Percentiles rank a stretch among this genome's conserved stretches.
These are phyloP conservation scores for Curvularia verruculosa DNA, from an alignment of 2,329 filamentous ascomycete genomes.

Conservation along the genomic window DNA sequence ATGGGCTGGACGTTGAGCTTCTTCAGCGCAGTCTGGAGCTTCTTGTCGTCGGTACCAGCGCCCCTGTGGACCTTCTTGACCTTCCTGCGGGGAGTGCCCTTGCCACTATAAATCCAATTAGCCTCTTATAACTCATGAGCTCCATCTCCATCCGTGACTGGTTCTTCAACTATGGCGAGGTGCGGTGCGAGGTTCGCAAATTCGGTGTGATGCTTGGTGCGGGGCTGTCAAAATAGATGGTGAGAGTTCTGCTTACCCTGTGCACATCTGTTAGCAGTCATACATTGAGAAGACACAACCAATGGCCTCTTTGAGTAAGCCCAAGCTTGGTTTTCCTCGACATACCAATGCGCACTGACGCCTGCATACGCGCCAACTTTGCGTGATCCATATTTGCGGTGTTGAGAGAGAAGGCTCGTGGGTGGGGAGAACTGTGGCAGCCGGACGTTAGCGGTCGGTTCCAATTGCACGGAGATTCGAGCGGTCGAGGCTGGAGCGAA, in stretches of 20 bases:
- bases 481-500: constrained; percentile 9
- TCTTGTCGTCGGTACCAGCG: constrained; percentile 97
- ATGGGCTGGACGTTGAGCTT: constrained; percentile 99
- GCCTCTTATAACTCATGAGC: constrained; percentile 19
- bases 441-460: constrained; percentile 25
- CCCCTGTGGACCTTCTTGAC: constrained; percentile 97
- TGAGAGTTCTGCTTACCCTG: constrained; percentile 43
- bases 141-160: not conserved
- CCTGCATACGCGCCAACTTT: constrained; percentile 54
- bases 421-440: constrained; percentile 28
- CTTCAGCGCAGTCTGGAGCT: constrained; percentile 95
- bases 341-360: constrained; percentile 53
- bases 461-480: not conserved
- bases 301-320: not conserved
- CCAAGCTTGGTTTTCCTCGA: constrained; percentile 16
- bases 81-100: constrained; percentile 97
- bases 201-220: constrained; percentile 18
- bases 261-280: constrained; percentile 29
- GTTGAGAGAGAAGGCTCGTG: constrained; percentile 28
- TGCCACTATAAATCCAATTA: constrained; percentile 69
- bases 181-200: constrained; percentile 8
- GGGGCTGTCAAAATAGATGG: constrained; percentile 27
- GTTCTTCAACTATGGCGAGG: not conserved
- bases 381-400: constrained; percentile 55
- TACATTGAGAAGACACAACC: constrained; percentile 18